phyloP scores from a whole-genome alignment of 805 yeast genomes.

The Wickerhamiella brachini region DNA sequence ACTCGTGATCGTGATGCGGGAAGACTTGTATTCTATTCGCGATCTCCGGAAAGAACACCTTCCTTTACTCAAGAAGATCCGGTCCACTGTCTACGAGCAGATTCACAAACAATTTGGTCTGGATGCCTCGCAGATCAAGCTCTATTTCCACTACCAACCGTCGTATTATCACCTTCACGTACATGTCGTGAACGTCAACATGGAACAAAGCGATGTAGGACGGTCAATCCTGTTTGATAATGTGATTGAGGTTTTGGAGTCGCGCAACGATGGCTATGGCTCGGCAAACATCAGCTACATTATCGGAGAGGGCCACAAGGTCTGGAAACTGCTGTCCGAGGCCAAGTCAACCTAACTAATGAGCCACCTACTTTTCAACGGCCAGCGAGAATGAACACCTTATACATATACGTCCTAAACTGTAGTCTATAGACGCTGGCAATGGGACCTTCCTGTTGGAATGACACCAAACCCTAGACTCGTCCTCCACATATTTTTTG shows the following conservation, averaged over 20 bases:
- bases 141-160: conserved; percentile 86
- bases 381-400: too few species aligned
- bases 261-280: conserved; percentile 39
- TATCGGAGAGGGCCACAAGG: conserved; percentile 54
- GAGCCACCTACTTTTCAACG: too few species aligned
- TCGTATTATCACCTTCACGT: conserved; percentile 92
- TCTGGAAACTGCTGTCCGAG: background rate
- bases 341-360: too few species aligned
- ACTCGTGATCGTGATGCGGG: conserved; percentile 58
- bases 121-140: conserved; percentile 43
- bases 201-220: conserved; percentile 62
- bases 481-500: background rate
- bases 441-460: too few species aligned
- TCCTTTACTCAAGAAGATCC: conserved; percentile 40
- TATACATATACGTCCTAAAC: too few species aligned
- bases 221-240: conserved; percentile 74
- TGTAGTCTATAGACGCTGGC: background rate
- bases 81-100: conserved; percentile 31
- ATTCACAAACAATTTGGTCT: conserved; percentile 39
- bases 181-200: conserved; percentile 66
- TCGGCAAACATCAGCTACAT: conserved; percentile 47
- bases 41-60: conserved; percentile 53
- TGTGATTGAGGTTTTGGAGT: conserved; percentile 54
- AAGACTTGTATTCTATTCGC: conserved; percentile 58
- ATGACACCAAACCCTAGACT: background rate